A percentile compares a stretch with the other conserved stretches of the same genome.
phyloP scores from a whole-genome alignment of 208 protist species.

The Acanthamoeba royreba region DNA sequence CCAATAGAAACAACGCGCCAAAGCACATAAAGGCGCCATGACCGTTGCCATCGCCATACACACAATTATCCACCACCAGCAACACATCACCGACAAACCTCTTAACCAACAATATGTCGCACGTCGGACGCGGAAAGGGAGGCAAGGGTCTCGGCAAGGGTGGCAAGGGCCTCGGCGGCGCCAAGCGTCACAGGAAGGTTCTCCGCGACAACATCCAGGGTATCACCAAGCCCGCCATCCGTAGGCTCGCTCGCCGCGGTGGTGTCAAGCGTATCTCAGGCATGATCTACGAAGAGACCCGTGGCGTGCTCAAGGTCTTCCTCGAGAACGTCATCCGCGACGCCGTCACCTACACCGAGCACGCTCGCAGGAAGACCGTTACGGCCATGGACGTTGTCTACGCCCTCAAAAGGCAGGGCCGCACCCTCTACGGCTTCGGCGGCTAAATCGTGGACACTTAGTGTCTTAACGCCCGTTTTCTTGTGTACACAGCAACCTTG shows the following conservation, averaged over 20 bases:
- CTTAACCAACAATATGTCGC: not conserved
- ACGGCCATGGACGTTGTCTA: conserved; percentile 95
- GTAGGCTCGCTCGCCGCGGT: conserved; percentile 89
- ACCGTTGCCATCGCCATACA: not conserved
- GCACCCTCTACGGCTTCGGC: conserved; percentile 94
- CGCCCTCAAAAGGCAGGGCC: conserved; percentile 92
- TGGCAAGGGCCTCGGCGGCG: conserved; percentile 88
- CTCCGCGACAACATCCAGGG: conserved; percentile 89
- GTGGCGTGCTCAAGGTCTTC: conserved; percentile 89
- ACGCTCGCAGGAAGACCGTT: conserved; percentile 91
- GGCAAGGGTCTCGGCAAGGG: conserved; percentile 82
- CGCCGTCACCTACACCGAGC: conserved; percentile 93
- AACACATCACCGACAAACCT: not conserved
- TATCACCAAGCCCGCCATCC: conserved; percentile 91
- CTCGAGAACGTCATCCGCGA: conserved; percentile 92
- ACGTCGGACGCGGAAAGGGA: conserved; percentile 42
- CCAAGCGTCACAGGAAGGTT: conserved; percentile 90
- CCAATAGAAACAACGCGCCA: not conserved
- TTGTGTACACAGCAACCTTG: not conserved
- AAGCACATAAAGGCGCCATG: not conserved
- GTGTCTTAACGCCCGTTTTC: not conserved
- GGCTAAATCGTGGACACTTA: conserved; percentile 65
- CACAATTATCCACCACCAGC: not conserved
- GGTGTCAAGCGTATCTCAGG: conserved; percentile 92
- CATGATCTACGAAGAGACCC: conserved; percentile 91